Conservation (phyloP, 371 early-diverging fungal species). For the Cladochytrium tenue region DNA sequence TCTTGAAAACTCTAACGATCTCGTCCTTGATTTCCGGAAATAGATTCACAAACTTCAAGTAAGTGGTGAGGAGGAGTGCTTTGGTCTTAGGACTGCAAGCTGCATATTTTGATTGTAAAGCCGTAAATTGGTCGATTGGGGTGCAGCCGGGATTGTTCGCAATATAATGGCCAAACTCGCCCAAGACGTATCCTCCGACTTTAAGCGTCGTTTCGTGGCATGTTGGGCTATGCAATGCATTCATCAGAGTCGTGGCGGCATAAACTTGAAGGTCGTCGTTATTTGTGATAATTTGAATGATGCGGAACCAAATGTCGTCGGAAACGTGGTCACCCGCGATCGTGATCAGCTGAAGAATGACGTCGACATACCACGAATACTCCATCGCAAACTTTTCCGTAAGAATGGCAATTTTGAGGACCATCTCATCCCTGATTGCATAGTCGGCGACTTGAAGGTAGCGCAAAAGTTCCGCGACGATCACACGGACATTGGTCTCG, state of each 20-base stretch:
- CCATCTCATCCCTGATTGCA: conserved; percentile 93
- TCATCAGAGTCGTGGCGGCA: conserved; percentile 82
- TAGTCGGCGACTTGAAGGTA: conserved; percentile 87
- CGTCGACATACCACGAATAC: conserved; percentile 96
- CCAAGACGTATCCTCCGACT: conserved; percentile 92
- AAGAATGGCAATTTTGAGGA: conserved; percentile 94
- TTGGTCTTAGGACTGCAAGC: conserved; percentile 77
- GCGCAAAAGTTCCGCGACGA: conserved; percentile 87
- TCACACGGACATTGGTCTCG: conserved; percentile 76
- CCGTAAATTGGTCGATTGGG: conserved; percentile 90
- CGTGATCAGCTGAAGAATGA: conserved; percentile 91
- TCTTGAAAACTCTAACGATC: conserved; percentile 79
- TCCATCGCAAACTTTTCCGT: conserved; percentile 96
- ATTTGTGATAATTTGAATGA: conserved; percentile 93
- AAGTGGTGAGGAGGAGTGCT: conserved; percentile 84
- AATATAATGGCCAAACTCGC: conserved; percentile 94
- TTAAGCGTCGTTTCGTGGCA: conserved; percentile 93
- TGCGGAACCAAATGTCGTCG: conserved; percentile 95
- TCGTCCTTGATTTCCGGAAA: conserved; percentile 95
- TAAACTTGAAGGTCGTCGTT: conserved; percentile 93
- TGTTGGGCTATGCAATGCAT: conserved; percentile 75
- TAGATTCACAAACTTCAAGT: conserved; percentile 90
- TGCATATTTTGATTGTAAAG: conserved; percentile 86
- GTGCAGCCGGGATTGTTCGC: conserved; percentile 79
- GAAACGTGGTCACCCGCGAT: conserved; percentile 93